Percentiles rank a stretch among this genome's conserved stretches.
These are phyloP conservation scores for Plenodomus lindquistii DNA, from an alignment of 2,329 filamentous ascomycete genomes.

Conservation along the genomic window DNA sequence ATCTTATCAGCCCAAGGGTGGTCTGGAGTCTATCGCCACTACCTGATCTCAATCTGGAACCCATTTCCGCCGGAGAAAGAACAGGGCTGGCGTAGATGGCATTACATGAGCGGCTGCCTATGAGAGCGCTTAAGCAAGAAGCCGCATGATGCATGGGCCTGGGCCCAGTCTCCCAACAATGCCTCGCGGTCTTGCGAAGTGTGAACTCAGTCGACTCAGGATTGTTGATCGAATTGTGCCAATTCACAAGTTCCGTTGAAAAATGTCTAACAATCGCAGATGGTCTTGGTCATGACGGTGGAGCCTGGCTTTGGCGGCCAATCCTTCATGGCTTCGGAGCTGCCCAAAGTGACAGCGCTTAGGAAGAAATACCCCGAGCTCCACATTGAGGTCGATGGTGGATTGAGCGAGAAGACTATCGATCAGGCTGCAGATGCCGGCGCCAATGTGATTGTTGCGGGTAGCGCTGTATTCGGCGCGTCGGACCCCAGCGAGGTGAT, in stretches of 20 bases:
- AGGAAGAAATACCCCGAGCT: slow-evolving; percentile 84
- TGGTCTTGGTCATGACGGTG: slow-evolving; percentile 98
- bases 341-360: slow-evolving; percentile 88
- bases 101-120: slow-evolving; percentile 27
- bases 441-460: slow-evolving; percentile 96
- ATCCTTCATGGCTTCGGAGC: slow-evolving; percentile 95
- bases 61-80: too few relatives aligned
- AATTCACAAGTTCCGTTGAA: neutral
- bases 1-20: too few relatives aligned
- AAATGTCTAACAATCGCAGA: slow-evolving; percentile 58
- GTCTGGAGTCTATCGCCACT: too few relatives aligned
- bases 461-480: slow-evolving; percentile 93
- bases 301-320: slow-evolving; percentile 97
- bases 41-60: too few relatives aligned
- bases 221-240: slow-evolving; percentile 4
- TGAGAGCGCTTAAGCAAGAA: slow-evolving; percentile 35
- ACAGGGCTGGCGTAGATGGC: slow-evolving; percentile 27
- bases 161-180: too few relatives aligned
- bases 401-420: slow-evolving; percentile 84
- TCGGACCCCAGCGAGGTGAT: slow-evolving; percentile 88
- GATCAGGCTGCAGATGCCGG: slow-evolving; percentile 93
- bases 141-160: too few relatives aligned
- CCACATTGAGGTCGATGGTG: slow-evolving; percentile 97
- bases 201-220: neutral
- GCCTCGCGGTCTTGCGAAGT: neutral